Base-by-base conservation (phyloP, 495 filamentous ascomycete species). In the Penicillium tannophilum region DNA sequence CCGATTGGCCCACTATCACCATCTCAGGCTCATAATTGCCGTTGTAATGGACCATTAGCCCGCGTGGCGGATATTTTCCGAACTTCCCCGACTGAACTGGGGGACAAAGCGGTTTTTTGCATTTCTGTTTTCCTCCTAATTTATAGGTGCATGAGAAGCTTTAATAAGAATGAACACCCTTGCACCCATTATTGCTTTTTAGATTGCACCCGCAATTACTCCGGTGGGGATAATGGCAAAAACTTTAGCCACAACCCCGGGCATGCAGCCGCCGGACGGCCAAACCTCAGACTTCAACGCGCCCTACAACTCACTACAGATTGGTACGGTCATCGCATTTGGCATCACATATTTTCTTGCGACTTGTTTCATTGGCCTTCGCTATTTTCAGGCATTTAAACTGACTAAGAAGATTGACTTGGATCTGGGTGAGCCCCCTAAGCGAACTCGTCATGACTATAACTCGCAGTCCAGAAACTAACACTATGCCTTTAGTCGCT, bases 351-450 rank as follows among this genome's bases (percentile, higher is more conserved):
- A 55, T 56, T 56, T 61, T 23, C 8, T 64, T 16, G 62, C 62
- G 28, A 61, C 62, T 1, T 11, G 58, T 0, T 61, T 61, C 17
- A 6, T 64, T 7, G 58, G 50, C 14, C 58, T 64, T 23, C 54
- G 62, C 7, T 64, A 61, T 39, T 64, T 64, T 28, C 58, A 64
- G 51, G 58, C 62, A 17, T 49, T 64, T 28, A 59, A 80, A 53
- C 45, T 68, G 44, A 59, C 54, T n/a, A 56, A 61, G 43, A 56
- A 63, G 58, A 33, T 68, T 31, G 55, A 68, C 48, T 1, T 62
- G 46, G 50, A 65, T 59, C 24, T 68, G 42, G 24, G 55, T 55
- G 20, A 45, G 52, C 10, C 43, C 2, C 2, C 6, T 46, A 23
- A 23, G 1, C 5, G 31, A 33, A 33, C 11, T 26, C 19, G 19